Conservation (phyloP, 768 basidiomycete genomes). For the Termitomyces sp. region DNA sequence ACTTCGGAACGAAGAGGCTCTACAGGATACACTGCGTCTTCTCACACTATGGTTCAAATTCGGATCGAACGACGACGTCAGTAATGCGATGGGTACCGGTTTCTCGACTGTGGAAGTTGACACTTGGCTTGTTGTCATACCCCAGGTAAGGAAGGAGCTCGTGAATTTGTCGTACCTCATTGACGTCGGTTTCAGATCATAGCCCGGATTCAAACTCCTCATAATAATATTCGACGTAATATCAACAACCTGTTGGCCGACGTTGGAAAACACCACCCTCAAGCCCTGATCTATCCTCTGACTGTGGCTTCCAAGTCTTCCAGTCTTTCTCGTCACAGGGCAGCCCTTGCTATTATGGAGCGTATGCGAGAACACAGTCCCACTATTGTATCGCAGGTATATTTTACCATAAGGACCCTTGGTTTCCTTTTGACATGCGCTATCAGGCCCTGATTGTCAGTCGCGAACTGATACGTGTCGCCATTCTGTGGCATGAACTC, state of each 20-base stretch:
- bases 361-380: slow-evolving; percentile 91
- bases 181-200: slow-evolving; percentile 62
- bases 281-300: slow-evolving; percentile 92
- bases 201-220: slow-evolving; percentile 95
- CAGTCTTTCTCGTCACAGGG: slow-evolving; percentile 71
- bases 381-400: slow-evolving; percentile 79
- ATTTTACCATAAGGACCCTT: slow-evolving; percentile 5
- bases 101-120: slow-evolving; percentile 90
- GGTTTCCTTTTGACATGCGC: neutral
- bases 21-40: slow-evolving; percentile 91
- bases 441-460: slow-evolving; percentile 78
- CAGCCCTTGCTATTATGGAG: slow-evolving; percentile 84
- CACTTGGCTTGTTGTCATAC: slow-evolving; percentile 98
- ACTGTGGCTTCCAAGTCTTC: slow-evolving; percentile 97
- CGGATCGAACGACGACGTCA: slow-evolving; percentile 86
- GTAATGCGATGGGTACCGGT: slow-evolving; percentile 80
- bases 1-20: slow-evolving; percentile 80
- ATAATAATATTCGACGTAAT: slow-evolving; percentile 76
- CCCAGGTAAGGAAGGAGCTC: slow-evolving; percentile 59
- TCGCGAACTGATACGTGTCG: slow-evolving; percentile 92
- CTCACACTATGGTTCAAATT: slow-evolving; percentile 98
- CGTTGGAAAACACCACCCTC: slow-evolving; percentile 95
- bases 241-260: slow-evolving; percentile 86
- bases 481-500: slow-evolving; percentile 97
- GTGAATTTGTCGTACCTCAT: neutral